A percentile compares a stretch with the other conserved stretches of the same genome.
Evolutionary conservation across 208 protist genomes (phyloP).

Genomic region (Crithidia expoeki): DNA sequence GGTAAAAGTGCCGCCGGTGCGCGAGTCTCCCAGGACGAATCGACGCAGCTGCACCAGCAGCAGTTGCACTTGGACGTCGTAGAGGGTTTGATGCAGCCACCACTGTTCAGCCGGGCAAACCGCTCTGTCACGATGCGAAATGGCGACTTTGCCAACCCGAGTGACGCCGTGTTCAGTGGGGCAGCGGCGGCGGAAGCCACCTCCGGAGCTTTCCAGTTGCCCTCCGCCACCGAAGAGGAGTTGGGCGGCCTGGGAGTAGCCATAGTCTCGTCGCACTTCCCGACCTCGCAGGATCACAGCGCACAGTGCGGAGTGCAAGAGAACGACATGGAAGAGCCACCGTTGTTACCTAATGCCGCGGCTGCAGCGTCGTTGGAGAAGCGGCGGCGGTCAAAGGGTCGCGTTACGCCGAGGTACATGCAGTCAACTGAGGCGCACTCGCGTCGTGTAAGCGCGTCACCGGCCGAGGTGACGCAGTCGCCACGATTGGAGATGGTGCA

Average conservation of each 20-base stretch:
- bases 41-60: background rate
- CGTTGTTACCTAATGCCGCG: background rate
- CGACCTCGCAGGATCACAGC: background rate
- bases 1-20: background rate
- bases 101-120: background rate
- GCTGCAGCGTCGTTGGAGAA: background rate
- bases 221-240: background rate
- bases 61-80: background rate
- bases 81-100: background rate
- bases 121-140: background rate
- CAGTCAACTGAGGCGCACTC: conserved; percentile 38
- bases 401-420: conserved; percentile 46
- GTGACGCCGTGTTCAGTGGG: background rate
- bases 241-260: background rate
- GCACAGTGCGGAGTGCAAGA: conserved; percentile 3
- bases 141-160: background rate
- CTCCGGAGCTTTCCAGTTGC: background rate
- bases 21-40: background rate
- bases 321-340: background rate
- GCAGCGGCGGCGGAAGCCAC: background rate
- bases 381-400: conserved; percentile 11
- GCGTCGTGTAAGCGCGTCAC: conserved; percentile 16
- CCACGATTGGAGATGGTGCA: conserved; percentile 3
- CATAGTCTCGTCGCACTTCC: conserved; percentile 1
- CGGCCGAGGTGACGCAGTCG: background rate